Evolutionary conservation across 176 grass and related monocot species (phyloP).

Genomic region (Carex cristatella): DNA sequence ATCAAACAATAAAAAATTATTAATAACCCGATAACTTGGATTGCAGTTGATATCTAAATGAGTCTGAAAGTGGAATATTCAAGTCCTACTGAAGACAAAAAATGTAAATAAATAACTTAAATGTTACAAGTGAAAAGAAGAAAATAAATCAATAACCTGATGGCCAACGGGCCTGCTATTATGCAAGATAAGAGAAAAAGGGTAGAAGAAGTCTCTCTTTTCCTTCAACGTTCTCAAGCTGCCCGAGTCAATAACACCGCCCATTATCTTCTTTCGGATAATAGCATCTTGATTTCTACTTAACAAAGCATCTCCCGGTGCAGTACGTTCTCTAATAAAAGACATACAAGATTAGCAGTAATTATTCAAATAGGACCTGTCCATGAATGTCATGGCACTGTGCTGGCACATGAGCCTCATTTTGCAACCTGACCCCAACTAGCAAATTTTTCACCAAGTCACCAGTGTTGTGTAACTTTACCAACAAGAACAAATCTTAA

Average conservation of each 20-base stretch:
- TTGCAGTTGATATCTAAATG: neutral
- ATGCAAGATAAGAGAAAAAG: slow-evolving; percentile 92
- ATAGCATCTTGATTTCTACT: slow-evolving; percentile 49
- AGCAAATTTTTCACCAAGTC: neutral
- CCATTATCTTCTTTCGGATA: slow-evolving; percentile 73
- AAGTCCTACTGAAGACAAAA: neutral
- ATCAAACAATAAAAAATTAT: neutral
- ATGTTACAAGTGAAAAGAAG: neutral
- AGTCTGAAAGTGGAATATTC: neutral
- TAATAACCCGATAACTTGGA: neutral
- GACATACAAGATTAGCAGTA: slow-evolving; percentile 17
- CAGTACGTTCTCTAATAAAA: slow-evolving; percentile 38
- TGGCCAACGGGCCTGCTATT: slow-evolving; percentile 94
- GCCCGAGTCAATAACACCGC: slow-evolving; percentile 57
- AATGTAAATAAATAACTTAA: slow-evolving; percentile 20
- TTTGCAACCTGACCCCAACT: neutral
- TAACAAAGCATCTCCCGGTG: slow-evolving; percentile 42
- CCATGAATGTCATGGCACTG: neutral
- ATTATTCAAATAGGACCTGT: slow-evolving; percentile 14
- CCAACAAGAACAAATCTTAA: neutral
- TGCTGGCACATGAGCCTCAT: neutral
- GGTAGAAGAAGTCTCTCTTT: slow-evolving; percentile 82
- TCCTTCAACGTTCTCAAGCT: slow-evolving; percentile 76
- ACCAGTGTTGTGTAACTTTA: neutral
- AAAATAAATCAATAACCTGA: slow-evolving; percentile 43